Conservation (phyloP, 2,329 filamentous ascomycete genomes). For the Fusarium nematophilum region DNA sequence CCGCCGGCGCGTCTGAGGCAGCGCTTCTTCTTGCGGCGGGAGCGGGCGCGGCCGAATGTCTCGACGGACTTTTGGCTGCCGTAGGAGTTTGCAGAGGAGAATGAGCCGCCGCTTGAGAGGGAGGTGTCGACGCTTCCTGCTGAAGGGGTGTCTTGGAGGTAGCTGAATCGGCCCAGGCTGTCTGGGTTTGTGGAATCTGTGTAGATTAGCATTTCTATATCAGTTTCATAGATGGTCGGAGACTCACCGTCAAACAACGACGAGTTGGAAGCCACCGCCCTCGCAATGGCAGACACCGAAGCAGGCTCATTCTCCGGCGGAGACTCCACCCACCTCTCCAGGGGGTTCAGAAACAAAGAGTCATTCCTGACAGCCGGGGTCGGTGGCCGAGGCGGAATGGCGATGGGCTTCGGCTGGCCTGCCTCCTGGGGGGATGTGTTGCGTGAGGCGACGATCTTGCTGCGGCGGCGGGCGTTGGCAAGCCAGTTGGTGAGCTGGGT, state of each 20-base stretch:
- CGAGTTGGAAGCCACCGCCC: constrained; percentile 32
- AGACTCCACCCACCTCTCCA: constrained; percentile 49
- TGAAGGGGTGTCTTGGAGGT: constrained; percentile 57
- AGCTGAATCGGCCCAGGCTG: constrained; percentile 58
- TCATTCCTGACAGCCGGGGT: constrained; percentile 47
- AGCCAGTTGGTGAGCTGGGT: constrained; percentile 91
- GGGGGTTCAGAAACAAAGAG: constrained; percentile 33
- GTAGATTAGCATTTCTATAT: constrained; percentile 59
- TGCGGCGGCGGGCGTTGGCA: constrained; percentile 82
- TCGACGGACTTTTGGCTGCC: constrained; percentile 58
- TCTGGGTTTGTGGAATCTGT: constrained; percentile 58
- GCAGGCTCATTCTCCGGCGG: constrained; percentile 49
- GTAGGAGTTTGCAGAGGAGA: constrained; percentile 57
- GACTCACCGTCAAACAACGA: constrained; percentile 42
- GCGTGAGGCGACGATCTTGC: constrained; percentile 65
- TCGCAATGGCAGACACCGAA: constrained; percentile 43
- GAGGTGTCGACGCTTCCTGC: constrained; percentile 66
- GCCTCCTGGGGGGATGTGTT: background rate
- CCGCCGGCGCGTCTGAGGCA: background rate
- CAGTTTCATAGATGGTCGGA: constrained; percentile 6
- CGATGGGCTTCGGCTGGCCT: constrained; percentile 53
- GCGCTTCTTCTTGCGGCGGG: constrained; percentile 39
- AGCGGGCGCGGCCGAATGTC: constrained; percentile 53
- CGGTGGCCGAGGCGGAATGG: constrained; percentile 61
- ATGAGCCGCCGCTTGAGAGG: constrained; percentile 62